phyloP scores from a whole-genome alignment of 2,329 filamentous ascomycete genomes.

The Acephala macrosclerotiorum region DNA sequence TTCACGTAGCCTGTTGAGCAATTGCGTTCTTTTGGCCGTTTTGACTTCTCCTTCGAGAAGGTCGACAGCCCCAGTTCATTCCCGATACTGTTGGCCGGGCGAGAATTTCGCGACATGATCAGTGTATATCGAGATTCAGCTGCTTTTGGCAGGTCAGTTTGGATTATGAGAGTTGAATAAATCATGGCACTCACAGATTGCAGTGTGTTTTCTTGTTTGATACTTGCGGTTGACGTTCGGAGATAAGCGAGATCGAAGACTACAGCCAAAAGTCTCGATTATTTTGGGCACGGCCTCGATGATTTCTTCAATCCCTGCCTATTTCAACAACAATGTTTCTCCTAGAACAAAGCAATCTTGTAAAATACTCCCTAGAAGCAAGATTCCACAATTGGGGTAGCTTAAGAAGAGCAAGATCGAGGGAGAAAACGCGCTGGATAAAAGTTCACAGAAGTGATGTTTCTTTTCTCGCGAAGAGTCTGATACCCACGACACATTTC shows the following conservation, averaged over 20 bases:
- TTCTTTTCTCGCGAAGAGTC: background rate
- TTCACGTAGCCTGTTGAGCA: slow-evolving; percentile 4
- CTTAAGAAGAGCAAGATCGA: background rate
- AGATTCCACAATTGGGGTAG: background rate
- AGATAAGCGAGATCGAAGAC: background rate
- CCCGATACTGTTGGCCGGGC: background rate
- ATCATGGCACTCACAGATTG: background rate
- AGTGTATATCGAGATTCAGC: background rate
- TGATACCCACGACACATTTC: background rate
- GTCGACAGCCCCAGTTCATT: background rate
- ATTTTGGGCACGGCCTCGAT: background rate
- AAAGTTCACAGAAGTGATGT: background rate
- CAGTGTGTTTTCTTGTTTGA: background rate
- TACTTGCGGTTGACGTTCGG: background rate
- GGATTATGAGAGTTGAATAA: background rate
- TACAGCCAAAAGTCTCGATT: background rate
- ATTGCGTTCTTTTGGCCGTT: background rate
- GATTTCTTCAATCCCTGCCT: background rate
- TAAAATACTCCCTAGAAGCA: background rate
- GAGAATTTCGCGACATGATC: background rate
- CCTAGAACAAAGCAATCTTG: background rate
- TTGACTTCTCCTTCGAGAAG: background rate
- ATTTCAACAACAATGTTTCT: background rate
- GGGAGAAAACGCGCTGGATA: background rate
- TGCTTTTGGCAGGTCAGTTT: background rate